Percentiles rank a stretch among this genome's conserved stretches.
phyloP scores from a whole-genome alignment of 2,329 filamentous ascomycete genomes.

The Fusarium sp. region DNA sequence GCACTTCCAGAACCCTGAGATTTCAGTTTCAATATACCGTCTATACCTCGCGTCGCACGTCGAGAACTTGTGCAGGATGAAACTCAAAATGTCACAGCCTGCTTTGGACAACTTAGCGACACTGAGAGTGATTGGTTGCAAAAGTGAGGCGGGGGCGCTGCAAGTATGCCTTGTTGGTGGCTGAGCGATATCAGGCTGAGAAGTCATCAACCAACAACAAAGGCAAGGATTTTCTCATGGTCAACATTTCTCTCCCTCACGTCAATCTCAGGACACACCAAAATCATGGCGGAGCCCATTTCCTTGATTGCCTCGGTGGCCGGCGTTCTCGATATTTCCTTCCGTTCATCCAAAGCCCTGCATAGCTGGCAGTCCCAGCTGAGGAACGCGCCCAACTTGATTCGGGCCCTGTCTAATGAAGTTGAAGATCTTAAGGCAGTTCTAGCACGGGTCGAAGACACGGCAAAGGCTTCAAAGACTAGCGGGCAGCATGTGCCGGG shows the following conservation, averaged over 20 bases:
- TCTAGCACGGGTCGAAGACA: neutral
- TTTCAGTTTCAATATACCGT: too few relatives aligned
- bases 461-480: neutral
- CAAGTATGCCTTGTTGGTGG: neutral
- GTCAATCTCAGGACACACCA: neutral
- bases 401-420: neutral
- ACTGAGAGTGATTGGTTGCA: neutral
- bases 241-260: neutral
- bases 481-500: neutral
- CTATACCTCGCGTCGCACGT: too few relatives aligned
- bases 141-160: neutral
- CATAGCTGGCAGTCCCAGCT: neutral
- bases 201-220: neutral
- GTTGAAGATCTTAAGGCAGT: neutral
- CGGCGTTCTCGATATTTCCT: neutral
- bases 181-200: neutral
- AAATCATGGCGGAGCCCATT: neutral
- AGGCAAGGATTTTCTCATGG: neutral
- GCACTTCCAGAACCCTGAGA: too few relatives aligned
- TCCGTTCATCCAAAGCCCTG: neutral
- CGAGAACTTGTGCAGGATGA: neutral
- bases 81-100: neutral
- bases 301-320: neutral
- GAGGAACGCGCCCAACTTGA: constrained; percentile 5
- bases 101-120: neutral